phyloP scores from a whole-genome alignment of 2,329 filamentous ascomycete genomes.

The Aaosphaeria arxii region DNA sequence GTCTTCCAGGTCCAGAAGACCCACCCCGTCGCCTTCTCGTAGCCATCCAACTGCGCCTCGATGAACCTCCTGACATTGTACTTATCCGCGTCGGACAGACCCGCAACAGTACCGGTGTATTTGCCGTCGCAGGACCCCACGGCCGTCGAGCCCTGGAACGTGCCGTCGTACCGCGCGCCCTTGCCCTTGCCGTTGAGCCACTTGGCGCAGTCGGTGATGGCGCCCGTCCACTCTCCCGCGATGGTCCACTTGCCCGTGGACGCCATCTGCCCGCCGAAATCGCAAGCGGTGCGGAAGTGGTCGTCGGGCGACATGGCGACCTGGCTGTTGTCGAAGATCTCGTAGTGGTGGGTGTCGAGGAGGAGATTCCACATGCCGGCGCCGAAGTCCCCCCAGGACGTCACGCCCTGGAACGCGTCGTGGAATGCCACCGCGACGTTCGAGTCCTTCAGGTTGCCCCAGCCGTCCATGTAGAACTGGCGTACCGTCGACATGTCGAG shows the following conservation, averaged over 20 bases:
- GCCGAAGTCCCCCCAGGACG: conserved; percentile 44
- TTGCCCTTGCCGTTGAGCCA: conserved; percentile 48
- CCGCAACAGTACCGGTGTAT: conserved; percentile 42
- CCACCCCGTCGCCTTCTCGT: conserved; percentile 48
- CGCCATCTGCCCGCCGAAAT: conserved; percentile 46
- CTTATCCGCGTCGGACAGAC: conserved; percentile 41
- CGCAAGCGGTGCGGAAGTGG: conserved; percentile 43
- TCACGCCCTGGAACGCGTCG: conserved; percentile 47
- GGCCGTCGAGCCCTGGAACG: conserved; percentile 33
- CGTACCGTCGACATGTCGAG: conserved; percentile 43
- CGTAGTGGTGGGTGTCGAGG: conserved; percentile 49
- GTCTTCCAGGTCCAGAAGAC: conserved; percentile 54
- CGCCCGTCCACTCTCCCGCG: conserved; percentile 47
- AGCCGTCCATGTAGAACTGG: conserved; percentile 49
- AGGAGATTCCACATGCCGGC: conserved; percentile 43
- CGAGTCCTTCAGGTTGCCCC: conserved; percentile 43
- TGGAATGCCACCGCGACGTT: conserved; percentile 45
- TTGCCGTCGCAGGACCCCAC: conserved; percentile 46
- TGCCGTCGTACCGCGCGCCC: conserved; percentile 47
- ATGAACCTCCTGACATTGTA: conserved; percentile 45
- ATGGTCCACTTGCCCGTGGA: conserved; percentile 47
- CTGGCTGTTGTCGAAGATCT: conserved; percentile 42
- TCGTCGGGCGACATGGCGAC: conserved; percentile 37
- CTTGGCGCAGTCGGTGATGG: conserved; percentile 47
- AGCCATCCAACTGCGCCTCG: conserved; percentile 47